phyloP scores from a whole-genome alignment of 495 filamentous ascomycete genomes.

The Trichoderma gamsii region DNA sequence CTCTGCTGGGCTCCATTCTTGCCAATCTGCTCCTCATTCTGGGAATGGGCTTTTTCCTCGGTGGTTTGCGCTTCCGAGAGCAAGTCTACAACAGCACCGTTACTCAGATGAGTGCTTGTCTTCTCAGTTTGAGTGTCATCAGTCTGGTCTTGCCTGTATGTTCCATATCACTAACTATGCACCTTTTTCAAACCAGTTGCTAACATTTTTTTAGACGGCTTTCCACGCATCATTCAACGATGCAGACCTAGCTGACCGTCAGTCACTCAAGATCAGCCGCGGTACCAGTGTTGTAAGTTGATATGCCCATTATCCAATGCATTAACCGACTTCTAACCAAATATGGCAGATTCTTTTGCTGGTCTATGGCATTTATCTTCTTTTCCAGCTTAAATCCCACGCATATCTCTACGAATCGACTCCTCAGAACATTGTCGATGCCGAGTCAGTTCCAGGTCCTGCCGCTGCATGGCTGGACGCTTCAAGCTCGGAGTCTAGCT shows the following conservation, averaged over 20 bases:
- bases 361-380: conserved; percentile 76
- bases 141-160: conserved; percentile 71
- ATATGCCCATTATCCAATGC: background rate
- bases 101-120: conserved; percentile 90
- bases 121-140: conserved; percentile 82
- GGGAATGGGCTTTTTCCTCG: conserved; percentile 83
- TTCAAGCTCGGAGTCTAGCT: conserved; percentile 50
- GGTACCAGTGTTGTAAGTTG: conserved; percentile 76
- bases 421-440: conserved; percentile 82
- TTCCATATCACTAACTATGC: background rate
- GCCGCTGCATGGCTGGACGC: conserved; percentile 73
- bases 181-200: background rate
- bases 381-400: conserved; percentile 90
- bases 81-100: conserved; percentile 94
- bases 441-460: conserved; percentile 78
- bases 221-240: conserved; percentile 83
- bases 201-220: conserved; percentile 52
- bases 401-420: conserved; percentile 87
- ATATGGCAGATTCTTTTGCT: conserved; percentile 59
- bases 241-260: conserved; percentile 51
- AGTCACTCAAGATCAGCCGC: conserved; percentile 76
- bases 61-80: conserved; percentile 81
- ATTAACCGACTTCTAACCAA: conserved; percentile 9
- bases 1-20: conserved; percentile 79
- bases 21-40: conserved; percentile 83